Percentiles rank a stretch among this genome's conserved stretches.
phyloP scores from a whole-genome alignment of 2,329 filamentous ascomycete species.

The Pyrenophora seminiperda region DNA sequence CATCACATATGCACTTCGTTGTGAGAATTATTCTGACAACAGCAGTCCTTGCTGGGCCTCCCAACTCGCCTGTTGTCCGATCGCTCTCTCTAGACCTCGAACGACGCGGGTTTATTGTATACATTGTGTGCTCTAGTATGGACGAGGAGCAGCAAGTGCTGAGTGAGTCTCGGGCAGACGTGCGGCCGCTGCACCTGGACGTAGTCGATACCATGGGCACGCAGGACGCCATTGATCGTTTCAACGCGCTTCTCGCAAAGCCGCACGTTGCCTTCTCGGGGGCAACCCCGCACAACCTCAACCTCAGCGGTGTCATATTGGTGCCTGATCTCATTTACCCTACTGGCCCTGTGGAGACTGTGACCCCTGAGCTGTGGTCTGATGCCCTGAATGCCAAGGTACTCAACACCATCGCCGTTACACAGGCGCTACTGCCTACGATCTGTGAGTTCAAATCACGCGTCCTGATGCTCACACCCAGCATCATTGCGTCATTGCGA shows the following conservation, averaged over 20 bases:
- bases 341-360: conserved; percentile 81
- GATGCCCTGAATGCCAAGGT: conserved; percentile 92
- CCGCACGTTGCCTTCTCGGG: conserved; percentile 78
- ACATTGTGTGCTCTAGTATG: conserved; percentile 80
- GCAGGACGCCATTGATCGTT: conserved; percentile 71
- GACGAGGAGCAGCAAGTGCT: conserved; percentile 84
- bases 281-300: conserved; percentile 75
- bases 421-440: conserved; percentile 77
- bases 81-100: conserved; percentile 86
- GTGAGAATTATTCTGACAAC: conserved; percentile 14
- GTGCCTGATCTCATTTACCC: conserved; percentile 81
- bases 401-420: conserved; percentile 83
- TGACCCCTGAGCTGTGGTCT: conserved; percentile 81
- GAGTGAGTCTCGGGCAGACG: conserved; percentile 76
- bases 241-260: conserved; percentile 71
- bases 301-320: conserved; percentile 78
- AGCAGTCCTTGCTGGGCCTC: conserved; percentile 84
- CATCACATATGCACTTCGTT: not conserved
- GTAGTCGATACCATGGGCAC: conserved; percentile 76
- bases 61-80: conserved; percentile 79
- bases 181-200: conserved; percentile 81
- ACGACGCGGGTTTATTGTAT: conserved; percentile 89
- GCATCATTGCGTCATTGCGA: conserved; percentile 77
- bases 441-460: conserved; percentile 63
- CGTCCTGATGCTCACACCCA: conserved; percentile 77